These are phyloP conservation scores for Talaromyces adpressus DNA, from an alignment of 495 filamentous ascomycete species.

Conservation along the genomic window DNA sequence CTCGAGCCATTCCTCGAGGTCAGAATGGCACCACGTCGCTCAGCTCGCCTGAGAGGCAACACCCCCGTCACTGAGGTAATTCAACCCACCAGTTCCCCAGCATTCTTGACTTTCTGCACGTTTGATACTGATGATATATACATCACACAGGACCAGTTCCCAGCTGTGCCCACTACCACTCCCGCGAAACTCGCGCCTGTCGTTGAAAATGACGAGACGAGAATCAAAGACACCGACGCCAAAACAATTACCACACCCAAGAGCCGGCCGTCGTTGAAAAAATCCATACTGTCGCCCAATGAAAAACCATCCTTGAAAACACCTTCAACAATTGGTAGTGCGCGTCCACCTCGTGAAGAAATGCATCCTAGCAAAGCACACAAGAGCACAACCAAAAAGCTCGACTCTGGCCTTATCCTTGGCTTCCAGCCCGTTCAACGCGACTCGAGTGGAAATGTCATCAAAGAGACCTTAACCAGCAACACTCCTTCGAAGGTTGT, in stretches of 20 bases:
- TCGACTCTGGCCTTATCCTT: slow-evolving; percentile 57
- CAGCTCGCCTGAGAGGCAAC: slow-evolving; percentile 14
- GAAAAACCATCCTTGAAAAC: slow-evolving; percentile 36
- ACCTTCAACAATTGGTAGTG: slow-evolving; percentile 29
- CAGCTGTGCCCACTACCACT: slow-evolving; percentile 1
- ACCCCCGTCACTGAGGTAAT: slow-evolving; percentile 15
- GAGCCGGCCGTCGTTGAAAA: slow-evolving; percentile 14
- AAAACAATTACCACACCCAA: slow-evolving; percentile 11
- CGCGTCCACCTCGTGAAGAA: slow-evolving; percentile 52
- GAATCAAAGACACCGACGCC: slow-evolving; percentile 2
- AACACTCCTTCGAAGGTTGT: slow-evolving; percentile 40
- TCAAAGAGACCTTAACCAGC: slow-evolving; percentile 23
- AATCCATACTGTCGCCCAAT: slow-evolving; percentile 10
- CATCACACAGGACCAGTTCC: slow-evolving; percentile 7
- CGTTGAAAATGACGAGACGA: slow-evolving; percentile 31
- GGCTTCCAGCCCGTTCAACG: slow-evolving; percentile 59
- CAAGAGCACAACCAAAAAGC: slow-evolving; percentile 59
- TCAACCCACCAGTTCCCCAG: background rate
- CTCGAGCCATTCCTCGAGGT: background rate
- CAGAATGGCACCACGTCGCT: slow-evolving; percentile 16
- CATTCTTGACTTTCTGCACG: background rate
- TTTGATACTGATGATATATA: background rate
- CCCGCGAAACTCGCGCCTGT: slow-evolving; percentile 23
- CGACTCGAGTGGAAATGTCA: slow-evolving; percentile 31
- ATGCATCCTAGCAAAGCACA: slow-evolving; percentile 77